Evolutionary conservation across 352 stramenopile genomes (phyloP).

Genomic region (Thalassiosira hispida): DNA sequence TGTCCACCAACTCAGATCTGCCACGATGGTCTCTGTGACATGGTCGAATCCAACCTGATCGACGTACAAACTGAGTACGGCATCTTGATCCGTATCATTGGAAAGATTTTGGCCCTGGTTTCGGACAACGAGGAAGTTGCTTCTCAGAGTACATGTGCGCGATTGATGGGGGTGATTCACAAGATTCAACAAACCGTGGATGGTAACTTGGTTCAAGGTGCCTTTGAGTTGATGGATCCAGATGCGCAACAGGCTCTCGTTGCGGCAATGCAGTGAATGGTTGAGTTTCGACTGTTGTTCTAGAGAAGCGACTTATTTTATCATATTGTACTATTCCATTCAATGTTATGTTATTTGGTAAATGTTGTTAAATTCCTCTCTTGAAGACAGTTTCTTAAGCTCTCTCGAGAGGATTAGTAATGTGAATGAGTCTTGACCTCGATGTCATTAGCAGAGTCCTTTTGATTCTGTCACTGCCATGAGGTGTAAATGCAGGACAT

Average conservation of each 20-base stretch:
- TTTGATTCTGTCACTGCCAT: too few relatives aligned
- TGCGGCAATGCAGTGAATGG: slow-evolving; percentile 37
- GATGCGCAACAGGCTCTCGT: slow-evolving; percentile 54
- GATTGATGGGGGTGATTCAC: slow-evolving; percentile 49
- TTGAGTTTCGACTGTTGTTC: too few relatives aligned
- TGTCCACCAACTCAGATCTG: slow-evolving; percentile 49
- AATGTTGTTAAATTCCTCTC: too few relatives aligned
- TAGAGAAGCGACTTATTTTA: too few relatives aligned
- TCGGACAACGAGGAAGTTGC: slow-evolving; percentile 63
- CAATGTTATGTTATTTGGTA: too few relatives aligned
- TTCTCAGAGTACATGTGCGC: slow-evolving; percentile 42
- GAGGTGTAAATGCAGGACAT: too few relatives aligned
- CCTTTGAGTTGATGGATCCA: slow-evolving; percentile 36
- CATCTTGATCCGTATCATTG: slow-evolving; percentile 54
- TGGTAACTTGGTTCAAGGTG: slow-evolving; percentile 41
- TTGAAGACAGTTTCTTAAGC: too few relatives aligned
- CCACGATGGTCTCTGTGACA: slow-evolving; percentile 65
- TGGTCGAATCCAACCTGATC: slow-evolving; percentile 62
- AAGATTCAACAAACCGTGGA: slow-evolving; percentile 51
- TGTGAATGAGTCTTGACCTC: too few relatives aligned
- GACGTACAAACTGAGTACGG: slow-evolving; percentile 34
- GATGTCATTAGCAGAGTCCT: too few relatives aligned
- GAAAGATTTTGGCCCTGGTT: slow-evolving; percentile 52
- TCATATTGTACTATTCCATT: too few relatives aligned
- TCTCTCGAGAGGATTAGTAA: too few relatives aligned